These are phyloP conservation scores for Umbelopsis sp. DNA, from an alignment of 371 early-diverging fungal genomes.

Conservation along the genomic window DNA sequence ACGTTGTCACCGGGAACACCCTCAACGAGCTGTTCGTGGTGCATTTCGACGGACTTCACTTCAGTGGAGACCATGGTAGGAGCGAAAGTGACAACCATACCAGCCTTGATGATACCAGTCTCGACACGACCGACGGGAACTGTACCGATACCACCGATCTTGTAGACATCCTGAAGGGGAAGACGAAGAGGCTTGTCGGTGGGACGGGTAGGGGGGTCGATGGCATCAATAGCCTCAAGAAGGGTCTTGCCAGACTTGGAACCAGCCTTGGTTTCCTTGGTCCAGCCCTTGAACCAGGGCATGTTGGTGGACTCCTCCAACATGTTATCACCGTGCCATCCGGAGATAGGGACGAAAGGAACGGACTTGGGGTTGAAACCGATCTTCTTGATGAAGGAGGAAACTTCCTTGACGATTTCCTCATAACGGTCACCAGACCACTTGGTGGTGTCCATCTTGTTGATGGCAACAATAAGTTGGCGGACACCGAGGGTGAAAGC, in stretches of 20 bases:
- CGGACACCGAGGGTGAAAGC: slow-evolving; percentile 95
- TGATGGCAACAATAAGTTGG: slow-evolving; percentile 96
- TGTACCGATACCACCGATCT: slow-evolving; percentile 97
- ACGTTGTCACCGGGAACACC: too few relatives aligned
- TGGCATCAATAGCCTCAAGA: slow-evolving; percentile 92
- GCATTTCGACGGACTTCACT: too few relatives aligned
- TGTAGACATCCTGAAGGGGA: slow-evolving; percentile 97
- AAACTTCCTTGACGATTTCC: slow-evolving; percentile 93
- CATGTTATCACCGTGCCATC: slow-evolving; percentile 99
- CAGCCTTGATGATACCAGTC: too few relatives aligned
- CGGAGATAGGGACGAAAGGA: slow-evolving; percentile 97
- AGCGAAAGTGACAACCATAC: too few relatives aligned
- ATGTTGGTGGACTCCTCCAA: slow-evolving; percentile 90
- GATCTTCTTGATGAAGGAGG: slow-evolving; percentile 93
- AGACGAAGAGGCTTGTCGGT: slow-evolving; percentile 96
- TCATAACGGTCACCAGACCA: slow-evolving; percentile 88
- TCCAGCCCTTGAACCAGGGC: slow-evolving; percentile 98
- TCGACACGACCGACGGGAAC: slow-evolving; percentile 92
- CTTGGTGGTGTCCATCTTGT: slow-evolving; percentile 97
- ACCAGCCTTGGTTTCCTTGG: slow-evolving; percentile 88
- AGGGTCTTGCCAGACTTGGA: slow-evolving; percentile 85
- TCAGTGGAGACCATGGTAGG: too few relatives aligned
- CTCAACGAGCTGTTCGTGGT: too few relatives aligned
- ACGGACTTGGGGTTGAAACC: slow-evolving; percentile 91
- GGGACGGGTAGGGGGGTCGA: slow-evolving; percentile 91